Evolutionary conservation across 345 rosid species (phyloP).

Genomic region (Melaleuca alternifolia): DNA sequence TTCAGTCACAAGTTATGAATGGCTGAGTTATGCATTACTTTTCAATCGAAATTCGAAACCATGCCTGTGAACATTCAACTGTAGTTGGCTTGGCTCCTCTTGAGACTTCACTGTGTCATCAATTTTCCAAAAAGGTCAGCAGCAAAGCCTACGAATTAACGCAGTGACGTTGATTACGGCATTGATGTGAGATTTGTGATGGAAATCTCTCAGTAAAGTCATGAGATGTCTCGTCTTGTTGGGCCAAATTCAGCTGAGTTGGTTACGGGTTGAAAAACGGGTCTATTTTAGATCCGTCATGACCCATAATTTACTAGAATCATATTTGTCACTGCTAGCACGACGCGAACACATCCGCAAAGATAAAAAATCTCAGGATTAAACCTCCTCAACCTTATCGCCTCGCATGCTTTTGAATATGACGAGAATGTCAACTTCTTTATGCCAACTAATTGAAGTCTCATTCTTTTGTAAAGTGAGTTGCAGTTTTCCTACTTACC

Average conservation of each 20-base stretch:
- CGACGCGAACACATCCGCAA: neutral
- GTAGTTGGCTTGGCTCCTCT: neutral
- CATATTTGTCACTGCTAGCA: neutral
- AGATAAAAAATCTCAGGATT: neutral
- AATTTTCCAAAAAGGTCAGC: neutral
- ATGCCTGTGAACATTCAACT: neutral
- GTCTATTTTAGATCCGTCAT: neutral
- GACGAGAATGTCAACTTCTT: neutral
- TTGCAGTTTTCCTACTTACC: neutral
- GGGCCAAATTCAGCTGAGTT: neutral
- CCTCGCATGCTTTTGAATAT: neutral
- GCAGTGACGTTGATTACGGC: neutral
- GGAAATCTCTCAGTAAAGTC: neutral
- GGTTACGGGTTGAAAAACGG: neutral
- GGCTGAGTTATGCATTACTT: neutral
- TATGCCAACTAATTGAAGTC: neutral
- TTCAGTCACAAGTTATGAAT: neutral
- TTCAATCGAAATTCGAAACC: neutral
- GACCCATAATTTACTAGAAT: neutral
- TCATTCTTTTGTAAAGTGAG: neutral
- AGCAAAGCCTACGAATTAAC: neutral
- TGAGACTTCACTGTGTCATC: neutral
- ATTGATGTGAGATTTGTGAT: neutral
- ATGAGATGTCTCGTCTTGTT: neutral
- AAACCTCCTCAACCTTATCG: neutral